Base-by-base conservation (phyloP, 306 rosid genomes). In the Trifolium subterraneum region DNA sequence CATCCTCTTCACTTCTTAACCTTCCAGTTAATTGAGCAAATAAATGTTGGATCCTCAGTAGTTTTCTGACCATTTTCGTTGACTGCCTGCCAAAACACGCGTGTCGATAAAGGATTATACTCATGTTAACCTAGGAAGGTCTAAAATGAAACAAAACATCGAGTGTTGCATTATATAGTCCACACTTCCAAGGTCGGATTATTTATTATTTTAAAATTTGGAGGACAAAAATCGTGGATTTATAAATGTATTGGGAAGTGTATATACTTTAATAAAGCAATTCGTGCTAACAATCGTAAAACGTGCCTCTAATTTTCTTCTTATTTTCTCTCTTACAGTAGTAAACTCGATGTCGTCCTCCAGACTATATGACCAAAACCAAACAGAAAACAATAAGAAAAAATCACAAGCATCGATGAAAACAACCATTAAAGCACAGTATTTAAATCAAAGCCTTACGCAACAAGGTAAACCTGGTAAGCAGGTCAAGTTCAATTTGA, bases 261-360 rank as follows among this genome's bases (percentile, higher is more conserved):
- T 22, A 22, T 48, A 23, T n/a, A n/a, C 64, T 9, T 67, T 14
- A 75, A 47, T 33, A 31, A 68, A 50, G 70, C 13, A 45, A 23
- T 56, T 31, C 47, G 74, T 64, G 19, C 18, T 45, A 48, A 58
- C 25, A 22, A 22, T 22, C 25, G 25, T 22, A 22, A 22, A 22
- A 22, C 25, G 1, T 22, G 25, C 25, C 25, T 22, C 25, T 22
- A 22, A 22, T 22, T 22, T 22, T 79, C 86, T 84, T 82, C 78
- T 79, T 73, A 94, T 87, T 81, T 88, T 79, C 48, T 94, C 98
- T 80, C 92, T 85, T 50, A 94, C 98, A 61, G 91, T 90, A 13
- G 95, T 83, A 81, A 94, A 94, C 88, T 94, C 98, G 55, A 90
- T 87, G 84, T 90, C 87, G 59, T 89, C 92, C 82, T 94, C 91